Base-by-base conservation (phyloP, 2,329 filamentous ascomycete species). In the Venturia pyrina region DNA sequence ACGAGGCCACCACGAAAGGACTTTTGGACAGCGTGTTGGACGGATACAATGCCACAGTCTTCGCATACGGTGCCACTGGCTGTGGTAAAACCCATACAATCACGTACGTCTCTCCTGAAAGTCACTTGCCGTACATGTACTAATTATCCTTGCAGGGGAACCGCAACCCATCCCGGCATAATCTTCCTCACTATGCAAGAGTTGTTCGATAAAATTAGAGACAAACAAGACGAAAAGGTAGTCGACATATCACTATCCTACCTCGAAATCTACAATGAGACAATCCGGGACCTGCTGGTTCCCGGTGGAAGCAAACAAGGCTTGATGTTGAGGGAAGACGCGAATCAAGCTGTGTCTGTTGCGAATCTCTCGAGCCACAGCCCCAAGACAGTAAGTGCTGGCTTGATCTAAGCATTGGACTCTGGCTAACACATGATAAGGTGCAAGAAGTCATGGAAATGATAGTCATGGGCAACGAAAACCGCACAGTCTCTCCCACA, bases 161-260 rank as follows among this genome's bases (percentile, higher is more conserved):
- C 93, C 0, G 80, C 91, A 1, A 90, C 96, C 75, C 89, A 96
- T 73, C 95, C 95, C 0, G 95, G 95, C 66, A 98, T 99, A 72
- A 99, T 99, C 75, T 99, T 98, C 78, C 80, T 99, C 72, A 98
- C 95, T 0, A 99, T 99, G 93, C 93, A 98, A 77, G 95, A 99
- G 77, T 82, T 99, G 32, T 99, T 99, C 73, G 95, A 99, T 79
- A 91, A 93, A 76, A 96, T 99, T 70, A 81, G 83, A n/a, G 95
- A 98, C 66, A 80, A 90, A 65, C 88, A 88, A 68, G 87, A 89
- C 66, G 92, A 96, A 68, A 98, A 97, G 77, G 82, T 87, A 37
- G 95, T 92, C 3, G 95, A 98, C 72, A 82, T 99, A 65, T 91
- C 93, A 0, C 85, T 99, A 19, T 97, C 93, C 0, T 99, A 98